phyloP scores from a whole-genome alignment of 2,329 filamentous ascomycete genomes.

The Aspergillus sp. region DNA sequence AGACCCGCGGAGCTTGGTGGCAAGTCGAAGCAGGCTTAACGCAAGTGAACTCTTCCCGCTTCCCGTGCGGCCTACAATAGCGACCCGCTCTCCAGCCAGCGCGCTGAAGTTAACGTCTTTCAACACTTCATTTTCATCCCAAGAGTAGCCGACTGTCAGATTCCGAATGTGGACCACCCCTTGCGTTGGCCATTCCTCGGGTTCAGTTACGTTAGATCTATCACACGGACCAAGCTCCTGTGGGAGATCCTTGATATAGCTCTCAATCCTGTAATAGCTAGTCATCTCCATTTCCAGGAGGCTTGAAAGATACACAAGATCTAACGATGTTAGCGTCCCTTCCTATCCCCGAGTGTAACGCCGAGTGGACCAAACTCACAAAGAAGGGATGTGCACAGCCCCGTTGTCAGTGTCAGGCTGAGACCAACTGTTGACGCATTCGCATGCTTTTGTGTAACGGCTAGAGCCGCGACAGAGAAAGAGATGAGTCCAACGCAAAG shows the following conservation, averaged over 20 bases:
- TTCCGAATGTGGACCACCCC: slow-evolving; percentile 63
- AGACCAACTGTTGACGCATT: slow-evolving; percentile 8
- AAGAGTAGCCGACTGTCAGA: slow-evolving; percentile 62
- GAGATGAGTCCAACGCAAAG: slow-evolving; percentile 8
- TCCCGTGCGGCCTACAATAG: slow-evolving; percentile 65
- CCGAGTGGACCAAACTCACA: neutral
- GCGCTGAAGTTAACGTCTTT: slow-evolving; percentile 61
- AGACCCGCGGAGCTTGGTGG: slow-evolving; percentile 57
- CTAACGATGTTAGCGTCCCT: neutral
- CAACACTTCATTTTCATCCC: slow-evolving; percentile 60
- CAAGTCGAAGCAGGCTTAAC: slow-evolving; percentile 65
- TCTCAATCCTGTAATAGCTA: slow-evolving; percentile 63
- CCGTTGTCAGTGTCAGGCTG: slow-evolving; percentile 7
- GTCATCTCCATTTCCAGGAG: slow-evolving; percentile 65
- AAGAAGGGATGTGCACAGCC: slow-evolving; percentile 7
- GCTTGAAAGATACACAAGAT: slow-evolving; percentile 8
- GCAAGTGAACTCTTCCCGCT: slow-evolving; percentile 69
- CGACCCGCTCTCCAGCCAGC: slow-evolving; percentile 58
- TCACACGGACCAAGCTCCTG: slow-evolving; percentile 37
- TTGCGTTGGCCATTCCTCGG: slow-evolving; percentile 64
- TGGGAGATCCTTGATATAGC: slow-evolving; percentile 62
- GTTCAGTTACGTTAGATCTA: slow-evolving; percentile 31
- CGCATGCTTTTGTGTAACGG: slow-evolving; percentile 1
- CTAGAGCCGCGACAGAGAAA: slow-evolving; percentile 6
- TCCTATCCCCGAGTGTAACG: neutral